phyloP scores from a whole-genome alignment of 352 stramenopile species.

The Albugo candida region DNA sequence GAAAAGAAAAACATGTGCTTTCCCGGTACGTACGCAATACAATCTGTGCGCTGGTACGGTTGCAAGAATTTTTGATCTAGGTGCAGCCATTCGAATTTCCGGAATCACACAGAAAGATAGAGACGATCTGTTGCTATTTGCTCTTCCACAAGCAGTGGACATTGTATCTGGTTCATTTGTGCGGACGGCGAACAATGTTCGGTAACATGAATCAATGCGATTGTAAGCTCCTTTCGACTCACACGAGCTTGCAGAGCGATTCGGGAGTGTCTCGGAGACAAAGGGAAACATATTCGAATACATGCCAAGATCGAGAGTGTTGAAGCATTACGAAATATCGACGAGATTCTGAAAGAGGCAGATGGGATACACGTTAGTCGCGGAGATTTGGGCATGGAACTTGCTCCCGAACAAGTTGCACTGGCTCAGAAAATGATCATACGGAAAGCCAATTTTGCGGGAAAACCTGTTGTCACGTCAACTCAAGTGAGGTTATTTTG shows the following conservation, averaged over 20 bases:
- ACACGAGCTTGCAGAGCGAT: constrained; percentile 93
- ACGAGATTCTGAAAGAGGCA: constrained; percentile 86
- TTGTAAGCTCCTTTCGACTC: too few species aligned
- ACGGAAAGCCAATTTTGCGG: constrained; percentile 51
- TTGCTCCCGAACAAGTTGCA: constrained; percentile 70
- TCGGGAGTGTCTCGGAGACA: constrained; percentile 73
- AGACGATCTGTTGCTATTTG: constrained; percentile 83
- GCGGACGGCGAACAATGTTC: constrained; percentile 87
- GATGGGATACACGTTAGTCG: constrained; percentile 92
- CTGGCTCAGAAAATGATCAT: constrained; percentile 83
- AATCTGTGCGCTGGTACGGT: not conserved
- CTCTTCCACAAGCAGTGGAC: constrained; percentile 90
- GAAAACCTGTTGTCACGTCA: constrained; percentile 73
- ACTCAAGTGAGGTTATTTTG: constrained; percentile 92
- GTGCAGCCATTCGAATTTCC: constrained; percentile 72
- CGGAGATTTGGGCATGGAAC: constrained; percentile 80
- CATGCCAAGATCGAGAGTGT: constrained; percentile 96
- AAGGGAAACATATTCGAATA: constrained; percentile 73
- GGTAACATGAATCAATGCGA: constrained; percentile 13
- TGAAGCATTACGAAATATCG: constrained; percentile 85
- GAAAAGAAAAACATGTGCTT: constrained; percentile 97
- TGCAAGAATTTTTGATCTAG: constrained; percentile 8
- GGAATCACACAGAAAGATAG: constrained; percentile 95
- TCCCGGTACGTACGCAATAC: constrained; percentile 30
- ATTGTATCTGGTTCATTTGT: constrained; percentile 98